Percentiles rank a stretch among this genome's conserved stretches.
Evolutionary conservation across 495 filamentous ascomycete genomes (phyloP).

Genomic region (Stereocaulon alpinum): DNA sequence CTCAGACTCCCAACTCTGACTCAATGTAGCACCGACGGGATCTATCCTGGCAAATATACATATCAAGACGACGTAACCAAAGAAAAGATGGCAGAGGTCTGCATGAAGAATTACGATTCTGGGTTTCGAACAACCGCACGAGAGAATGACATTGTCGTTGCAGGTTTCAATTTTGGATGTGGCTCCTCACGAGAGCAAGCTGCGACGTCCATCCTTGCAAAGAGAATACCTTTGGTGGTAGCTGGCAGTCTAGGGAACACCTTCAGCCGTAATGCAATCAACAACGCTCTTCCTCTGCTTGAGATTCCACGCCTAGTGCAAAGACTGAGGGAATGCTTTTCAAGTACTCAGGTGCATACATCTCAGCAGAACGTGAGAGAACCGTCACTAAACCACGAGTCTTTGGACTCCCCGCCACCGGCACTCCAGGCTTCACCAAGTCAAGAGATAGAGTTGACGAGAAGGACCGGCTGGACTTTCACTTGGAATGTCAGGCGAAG

Average conservation of each 20-base stretch:
- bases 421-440: slow-evolving; percentile 24
- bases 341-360: not conserved
- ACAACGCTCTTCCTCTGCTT: slow-evolving; percentile 79
- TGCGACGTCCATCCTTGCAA: slow-evolving; percentile 79
- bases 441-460: slow-evolving; percentile 51
- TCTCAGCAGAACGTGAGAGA: slow-evolving; percentile 27
- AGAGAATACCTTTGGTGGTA: slow-evolving; percentile 73
- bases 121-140: slow-evolving; percentile 50
- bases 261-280: slow-evolving; percentile 80
- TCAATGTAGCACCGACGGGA: slow-evolving; percentile 39
- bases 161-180: slow-evolving; percentile 77
- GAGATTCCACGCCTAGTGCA: slow-evolving; percentile 67
- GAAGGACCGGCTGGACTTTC: slow-evolving; percentile 81
- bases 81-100: slow-evolving; percentile 75
- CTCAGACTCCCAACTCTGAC: slow-evolving; percentile 26
- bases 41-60: slow-evolving; percentile 79
- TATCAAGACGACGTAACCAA: slow-evolving; percentile 75
- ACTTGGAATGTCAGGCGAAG: slow-evolving; percentile 74
- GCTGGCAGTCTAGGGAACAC: slow-evolving; percentile 84
- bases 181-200: slow-evolving; percentile 78
- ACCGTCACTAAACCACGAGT: slow-evolving; percentile 32
- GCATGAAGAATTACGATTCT: slow-evolving; percentile 87
- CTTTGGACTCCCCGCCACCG: slow-evolving; percentile 37
- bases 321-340: slow-evolving; percentile 49
- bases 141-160: slow-evolving; percentile 67